Evolutionary conservation across 2,329 filamentous ascomycete species (phyloP).

Genomic region (Aspergillus fumigatus): DNA sequence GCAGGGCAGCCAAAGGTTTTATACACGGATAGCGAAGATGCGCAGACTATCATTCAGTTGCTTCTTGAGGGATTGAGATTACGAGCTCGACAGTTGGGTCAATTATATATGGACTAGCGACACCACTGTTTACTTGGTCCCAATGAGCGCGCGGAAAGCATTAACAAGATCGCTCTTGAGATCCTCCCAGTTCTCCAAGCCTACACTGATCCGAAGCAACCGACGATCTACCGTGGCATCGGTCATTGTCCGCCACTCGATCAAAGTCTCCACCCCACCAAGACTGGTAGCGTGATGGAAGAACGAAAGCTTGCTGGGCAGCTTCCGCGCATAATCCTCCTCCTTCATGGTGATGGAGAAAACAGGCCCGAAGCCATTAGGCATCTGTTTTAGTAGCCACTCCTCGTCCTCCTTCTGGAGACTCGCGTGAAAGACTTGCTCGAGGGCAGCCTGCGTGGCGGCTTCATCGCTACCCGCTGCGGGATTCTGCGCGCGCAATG

Average conservation of each 20-base stretch:
- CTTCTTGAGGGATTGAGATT: background rate
- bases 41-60: too few species aligned
- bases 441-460: slow-evolving; percentile 52
- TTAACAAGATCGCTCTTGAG: slow-evolving; percentile 68
- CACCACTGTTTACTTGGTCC: slow-evolving; percentile 3
- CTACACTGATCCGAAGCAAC: slow-evolving; percentile 76
- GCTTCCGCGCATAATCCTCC: slow-evolving; percentile 55
- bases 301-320: slow-evolving; percentile 73
- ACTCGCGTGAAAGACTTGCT: slow-evolving; percentile 68
- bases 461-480: slow-evolving; percentile 38
- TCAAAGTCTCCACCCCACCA: slow-evolving; percentile 89
- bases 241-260: slow-evolving; percentile 93
- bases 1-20: background rate
- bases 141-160: slow-evolving; percentile 57
- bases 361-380: slow-evolving; percentile 81
- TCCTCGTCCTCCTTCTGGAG: slow-evolving; percentile 63
- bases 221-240: slow-evolving; percentile 67
- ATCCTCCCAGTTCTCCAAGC: slow-evolving; percentile 83
- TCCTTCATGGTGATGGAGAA: slow-evolving; percentile 69
- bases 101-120: background rate
- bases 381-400: slow-evolving; percentile 88
- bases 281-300: slow-evolving; percentile 95
- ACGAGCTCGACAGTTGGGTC: background rate
- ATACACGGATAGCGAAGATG: background rate
- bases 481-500: slow-evolving; percentile 40